Base-by-base conservation (phyloP, 176 grass and related monocot species). In the Aegilops speltoides region DNA sequence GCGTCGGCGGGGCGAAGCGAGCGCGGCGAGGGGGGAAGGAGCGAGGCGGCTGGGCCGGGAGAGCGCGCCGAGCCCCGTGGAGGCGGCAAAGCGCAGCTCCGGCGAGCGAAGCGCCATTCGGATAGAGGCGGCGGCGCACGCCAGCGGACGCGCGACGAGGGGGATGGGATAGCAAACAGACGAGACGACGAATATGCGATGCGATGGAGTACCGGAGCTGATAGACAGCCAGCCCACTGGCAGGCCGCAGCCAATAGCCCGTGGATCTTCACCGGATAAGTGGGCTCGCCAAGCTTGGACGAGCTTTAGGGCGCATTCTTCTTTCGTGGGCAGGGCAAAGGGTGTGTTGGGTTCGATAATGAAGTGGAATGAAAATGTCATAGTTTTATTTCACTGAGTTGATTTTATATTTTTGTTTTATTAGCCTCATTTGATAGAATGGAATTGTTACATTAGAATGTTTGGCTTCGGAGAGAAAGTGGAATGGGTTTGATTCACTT, bases 91-190 rank as follows among this genome's bases (percentile, higher is more conserved):
- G 19, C 89, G 70, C 63, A 96, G 89, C 76, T 93, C 87, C 69
- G 85, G 75, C 33, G 90, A 43, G 67, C 83, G 90, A n/a, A 99
- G 81, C 67, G 87, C 88, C 97, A 96, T 99, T 50, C 17, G 45
- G 57, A 24, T 74, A 52, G 56, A 10, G 79, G 84, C 79, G 91
- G 84, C 43, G 87, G 81, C n/a, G 7, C n/a, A 10, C 25, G 78
- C 16, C 7, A 41, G 76, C 52, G 84, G 50, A 61, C 69, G 71
- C 48, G 88, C 36, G 15, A 37, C 26, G 15, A 68, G 34, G 46
- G 23, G 88, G 61, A 81, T 81, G 65, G 81, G 50, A 40, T 60
- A 63, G 83, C 20, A 74, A 52, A 71, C 57, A 64, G 80, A 22
- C 13, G 48, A 78, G 25, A 61, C 69, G 77, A 85, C 61, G 77